A percentile compares a stretch with the other conserved stretches of the same genome.
Conservation (phyloP, 139 green algal species). For the Penium margaritaceum region DNA sequence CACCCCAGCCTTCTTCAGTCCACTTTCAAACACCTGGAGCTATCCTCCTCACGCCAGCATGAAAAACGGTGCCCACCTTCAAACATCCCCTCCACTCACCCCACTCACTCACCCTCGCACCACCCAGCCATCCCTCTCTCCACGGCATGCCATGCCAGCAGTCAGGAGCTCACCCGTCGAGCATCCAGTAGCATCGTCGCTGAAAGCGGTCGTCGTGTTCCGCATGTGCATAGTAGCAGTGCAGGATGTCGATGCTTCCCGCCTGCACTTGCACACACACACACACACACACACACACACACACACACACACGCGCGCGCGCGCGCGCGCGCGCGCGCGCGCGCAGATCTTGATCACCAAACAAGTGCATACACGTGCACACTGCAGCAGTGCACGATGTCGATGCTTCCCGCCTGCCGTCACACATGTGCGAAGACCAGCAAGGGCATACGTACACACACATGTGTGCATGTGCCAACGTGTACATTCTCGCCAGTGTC, state of each 20-base stretch:
- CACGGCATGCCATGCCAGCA: neutral
- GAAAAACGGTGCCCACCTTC: neutral
- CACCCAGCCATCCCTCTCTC: neutral
- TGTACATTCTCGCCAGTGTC: too few relatives aligned
- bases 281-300: too few relatives aligned
- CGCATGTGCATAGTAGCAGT: constrained; percentile 72
- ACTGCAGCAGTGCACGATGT: constrained; percentile 73
- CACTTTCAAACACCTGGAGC: neutral
- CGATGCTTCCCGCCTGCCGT: constrained; percentile 45
- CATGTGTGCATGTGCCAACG: too few relatives aligned
- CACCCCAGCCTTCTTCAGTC: too few relatives aligned
- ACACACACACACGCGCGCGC: too few relatives aligned
- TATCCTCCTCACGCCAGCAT: neutral
- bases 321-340: too few relatives aligned
- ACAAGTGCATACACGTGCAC: constrained; percentile 57
- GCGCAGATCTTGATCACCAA: too few relatives aligned
- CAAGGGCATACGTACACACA: too few relatives aligned
- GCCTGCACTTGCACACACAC: constrained; percentile 8
- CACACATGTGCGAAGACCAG: too few relatives aligned
- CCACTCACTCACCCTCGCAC: too few relatives aligned
- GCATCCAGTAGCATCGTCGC: constrained; percentile 68
- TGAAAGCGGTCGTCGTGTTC: constrained; percentile 53
- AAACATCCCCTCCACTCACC: too few relatives aligned
- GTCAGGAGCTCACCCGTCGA: constrained; percentile 45
- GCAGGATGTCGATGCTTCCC: constrained; percentile 58